Conservation (phyloP, 2,329 filamentous ascomycete species). For the Hypomyces rosellus region DNA sequence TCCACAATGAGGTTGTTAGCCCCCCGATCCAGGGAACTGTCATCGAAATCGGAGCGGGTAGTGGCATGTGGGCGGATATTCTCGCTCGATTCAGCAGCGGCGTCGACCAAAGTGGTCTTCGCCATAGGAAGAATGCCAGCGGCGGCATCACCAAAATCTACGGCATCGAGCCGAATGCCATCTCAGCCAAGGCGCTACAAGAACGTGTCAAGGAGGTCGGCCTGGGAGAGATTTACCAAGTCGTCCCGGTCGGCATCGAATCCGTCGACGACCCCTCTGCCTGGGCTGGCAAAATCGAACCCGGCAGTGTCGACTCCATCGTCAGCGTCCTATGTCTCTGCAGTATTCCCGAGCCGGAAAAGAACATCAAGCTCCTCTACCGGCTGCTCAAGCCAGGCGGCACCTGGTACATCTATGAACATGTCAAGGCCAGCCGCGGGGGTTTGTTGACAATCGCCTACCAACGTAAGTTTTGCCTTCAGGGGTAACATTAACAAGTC, state of each 20-base stretch:
- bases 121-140: conserved; percentile 16
- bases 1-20: conserved; percentile 26
- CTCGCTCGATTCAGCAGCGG: conserved; percentile 31
- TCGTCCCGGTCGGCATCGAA: conserved; percentile 58
- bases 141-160: conserved; percentile 43
- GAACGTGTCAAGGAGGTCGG: conserved; percentile 44
- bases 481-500: neutral
- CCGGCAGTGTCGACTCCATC: conserved; percentile 51
- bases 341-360: conserved; percentile 54
- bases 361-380: conserved; percentile 50
- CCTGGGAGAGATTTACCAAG: conserved; percentile 51
- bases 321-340: conserved; percentile 57
- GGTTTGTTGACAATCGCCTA: conserved; percentile 39
- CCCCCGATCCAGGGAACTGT: conserved; percentile 44
- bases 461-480: conserved; percentile 39
- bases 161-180: conserved; percentile 58
- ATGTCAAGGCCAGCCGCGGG: conserved; percentile 40
- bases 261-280: conserved; percentile 37
- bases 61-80: conserved; percentile 53
- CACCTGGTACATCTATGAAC: conserved; percentile 58
- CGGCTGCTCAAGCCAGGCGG: conserved; percentile 54
- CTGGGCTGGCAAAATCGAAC: conserved; percentile 41
- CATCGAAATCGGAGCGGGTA: conserved; percentile 57
- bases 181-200: conserved; percentile 43
- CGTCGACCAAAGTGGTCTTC: conserved; percentile 9